Conservation (phyloP, 2,329 filamentous ascomycete genomes). For the Cladophialophora immunda region DNA sequence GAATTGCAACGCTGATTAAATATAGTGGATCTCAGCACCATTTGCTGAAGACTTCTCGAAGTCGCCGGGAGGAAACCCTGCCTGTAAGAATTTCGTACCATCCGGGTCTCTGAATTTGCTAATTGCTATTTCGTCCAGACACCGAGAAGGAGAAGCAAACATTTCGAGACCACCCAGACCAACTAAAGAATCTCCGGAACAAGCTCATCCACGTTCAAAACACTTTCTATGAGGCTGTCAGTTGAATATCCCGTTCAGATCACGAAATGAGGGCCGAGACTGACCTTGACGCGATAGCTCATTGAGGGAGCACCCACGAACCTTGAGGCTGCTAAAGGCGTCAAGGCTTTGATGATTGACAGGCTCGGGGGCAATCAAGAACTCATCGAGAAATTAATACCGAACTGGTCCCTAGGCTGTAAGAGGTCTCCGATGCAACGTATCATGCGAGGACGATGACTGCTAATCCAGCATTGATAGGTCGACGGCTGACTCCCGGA, state of each 20-base stretch:
- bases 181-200: conserved; percentile 22
- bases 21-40: conserved; percentile 43
- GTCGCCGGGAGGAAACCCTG: conserved; percentile 39
- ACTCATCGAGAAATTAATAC: conserved; percentile 48
- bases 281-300: too few relatives aligned
- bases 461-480: too few relatives aligned
- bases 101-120: too few relatives aligned
- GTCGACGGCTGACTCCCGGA: conserved; percentile 52
- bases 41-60: conserved; percentile 32
- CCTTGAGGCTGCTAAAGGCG: conserved; percentile 12
- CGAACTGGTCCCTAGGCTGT: conserved; percentile 40
- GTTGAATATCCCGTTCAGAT: too few relatives aligned
- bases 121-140: too few relatives aligned
- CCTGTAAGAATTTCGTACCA: conserved; percentile 38
- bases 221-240: conserved; percentile 24
- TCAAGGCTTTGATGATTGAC: conserved; percentile 32
- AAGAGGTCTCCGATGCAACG: conserved; percentile 41
- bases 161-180: conserved; percentile 34
- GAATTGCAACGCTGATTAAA: too few relatives aligned
- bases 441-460: too few relatives aligned
- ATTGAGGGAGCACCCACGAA: conserved; percentile 26
- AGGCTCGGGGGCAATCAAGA: conserved; percentile 43
- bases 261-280: too few relatives aligned
- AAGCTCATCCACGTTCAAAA: conserved; percentile 24
- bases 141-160: conserved; percentile 37